A percentile compares a stretch with the other conserved stretches of the same genome.
Evolutionary conservation across 2,329 filamentous ascomycete genomes (phyloP).

Genomic region (Spiromastix sp.): DNA sequence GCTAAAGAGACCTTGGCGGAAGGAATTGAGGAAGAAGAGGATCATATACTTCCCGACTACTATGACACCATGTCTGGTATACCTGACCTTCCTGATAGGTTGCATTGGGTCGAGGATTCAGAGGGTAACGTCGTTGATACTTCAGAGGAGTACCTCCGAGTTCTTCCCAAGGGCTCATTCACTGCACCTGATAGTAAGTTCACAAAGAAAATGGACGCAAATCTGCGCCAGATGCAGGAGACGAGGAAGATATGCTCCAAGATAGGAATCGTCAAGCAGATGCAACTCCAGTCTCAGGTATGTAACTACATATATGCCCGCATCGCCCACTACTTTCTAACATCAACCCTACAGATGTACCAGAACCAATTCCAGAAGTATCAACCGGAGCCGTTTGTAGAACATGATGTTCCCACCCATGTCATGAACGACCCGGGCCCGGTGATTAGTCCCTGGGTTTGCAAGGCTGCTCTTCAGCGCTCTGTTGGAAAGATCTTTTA

Average conservation of each 20-base stretch:
- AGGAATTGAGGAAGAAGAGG: conserved; percentile 83
- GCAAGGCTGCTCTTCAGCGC: conserved; percentile 73
- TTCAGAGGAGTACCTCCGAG: conserved; percentile 69
- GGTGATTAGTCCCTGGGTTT: conserved; percentile 73
- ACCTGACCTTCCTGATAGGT: conserved; percentile 66
- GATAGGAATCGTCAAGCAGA: conserved; percentile 96
- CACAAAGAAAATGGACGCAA: conserved; percentile 71
- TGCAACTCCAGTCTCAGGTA: conserved; percentile 96
- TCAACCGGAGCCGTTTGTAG: conserved; percentile 77
- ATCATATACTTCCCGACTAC: conserved; percentile 82
- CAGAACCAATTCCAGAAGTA: conserved; percentile 98
- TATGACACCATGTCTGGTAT: conserved; percentile 81
- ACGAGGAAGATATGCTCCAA: conserved; percentile 93
- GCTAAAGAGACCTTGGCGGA: conserved; percentile 74
- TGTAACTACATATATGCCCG: too few species aligned
- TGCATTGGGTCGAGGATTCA: conserved; percentile 81
- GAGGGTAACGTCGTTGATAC: conserved; percentile 85
- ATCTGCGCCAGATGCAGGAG: conserved; percentile 92
- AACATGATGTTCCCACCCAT: conserved; percentile 77
- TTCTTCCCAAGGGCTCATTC: conserved; percentile 68
- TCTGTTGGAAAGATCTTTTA: conserved; percentile 94
- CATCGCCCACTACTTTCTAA: too few species aligned
- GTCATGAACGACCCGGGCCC: conserved; percentile 83
- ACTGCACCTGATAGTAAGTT: conserved; percentile 63
- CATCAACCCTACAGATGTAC: too few species aligned